These are phyloP conservation scores for Jaminaea rosea DNA, from an alignment of 1,284 basidiomycete genomes.

Conservation along the genomic window DNA sequence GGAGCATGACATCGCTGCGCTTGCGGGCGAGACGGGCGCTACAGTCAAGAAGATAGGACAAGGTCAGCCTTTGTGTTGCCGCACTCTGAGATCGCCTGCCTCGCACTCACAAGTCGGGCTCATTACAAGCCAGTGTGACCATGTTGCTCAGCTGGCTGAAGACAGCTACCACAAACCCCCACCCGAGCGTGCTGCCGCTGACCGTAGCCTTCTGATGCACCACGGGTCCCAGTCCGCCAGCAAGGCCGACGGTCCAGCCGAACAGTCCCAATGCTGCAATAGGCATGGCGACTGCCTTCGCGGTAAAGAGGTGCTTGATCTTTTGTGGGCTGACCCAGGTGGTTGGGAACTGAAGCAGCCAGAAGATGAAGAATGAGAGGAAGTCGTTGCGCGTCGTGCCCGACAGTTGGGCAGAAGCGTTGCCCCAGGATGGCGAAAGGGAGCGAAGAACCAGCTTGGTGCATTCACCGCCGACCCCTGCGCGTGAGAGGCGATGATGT, in stretches of 20 bases:
- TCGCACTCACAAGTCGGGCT: too few relatives aligned
- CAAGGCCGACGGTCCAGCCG: slow-evolving; percentile 69
- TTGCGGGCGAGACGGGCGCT: slow-evolving; percentile 27
- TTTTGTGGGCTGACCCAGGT: slow-evolving; percentile 74
- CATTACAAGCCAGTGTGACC: slow-evolving; percentile 31
- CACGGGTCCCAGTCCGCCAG: slow-evolving; percentile 71
- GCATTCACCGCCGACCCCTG: slow-evolving; percentile 64
- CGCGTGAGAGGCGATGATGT: too few relatives aligned
- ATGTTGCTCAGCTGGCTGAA: slow-evolving; percentile 30
- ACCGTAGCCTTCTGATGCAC: slow-evolving; percentile 60
- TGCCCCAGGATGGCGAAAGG: slow-evolving; percentile 55
- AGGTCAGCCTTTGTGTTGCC: too few relatives aligned
- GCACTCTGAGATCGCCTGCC: too few relatives aligned
- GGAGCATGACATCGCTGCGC: slow-evolving; percentile 16
- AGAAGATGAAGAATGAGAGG: slow-evolving; percentile 77
- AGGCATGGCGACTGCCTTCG: slow-evolving; percentile 62
- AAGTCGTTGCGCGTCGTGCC: slow-evolving; percentile 64
- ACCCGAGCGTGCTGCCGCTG: slow-evolving; percentile 63
- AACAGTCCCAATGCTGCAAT: slow-evolving; percentile 59
- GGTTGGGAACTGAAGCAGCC: slow-evolving; percentile 66
- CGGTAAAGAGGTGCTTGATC: slow-evolving; percentile 70
- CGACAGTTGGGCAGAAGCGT: slow-evolving; percentile 57
- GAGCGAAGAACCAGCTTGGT: slow-evolving; percentile 64
- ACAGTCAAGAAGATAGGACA: too few relatives aligned
- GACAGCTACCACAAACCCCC: slow-evolving; percentile 62